Conservation (phyloP, 768 basidiomycete species). For the Lanmaoa rubissima region DNA sequence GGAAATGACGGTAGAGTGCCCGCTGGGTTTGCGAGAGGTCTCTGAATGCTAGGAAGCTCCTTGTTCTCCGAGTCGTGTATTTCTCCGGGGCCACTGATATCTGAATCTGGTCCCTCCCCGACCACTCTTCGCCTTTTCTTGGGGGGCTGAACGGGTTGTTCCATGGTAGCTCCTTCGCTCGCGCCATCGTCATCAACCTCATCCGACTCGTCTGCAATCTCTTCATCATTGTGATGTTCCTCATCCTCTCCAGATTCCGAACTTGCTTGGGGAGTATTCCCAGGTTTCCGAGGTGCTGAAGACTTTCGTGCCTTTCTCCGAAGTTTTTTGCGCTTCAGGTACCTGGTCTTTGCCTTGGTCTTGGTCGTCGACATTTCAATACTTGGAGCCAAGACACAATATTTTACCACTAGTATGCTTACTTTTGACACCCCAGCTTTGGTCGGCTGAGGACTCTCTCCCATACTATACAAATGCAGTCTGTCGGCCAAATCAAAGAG, state of each 20-base stretch:
- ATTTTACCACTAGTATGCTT: slow-evolving; percentile 7
- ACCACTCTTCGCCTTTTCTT: slow-evolving; percentile 46
- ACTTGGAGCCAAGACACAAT: background rate
- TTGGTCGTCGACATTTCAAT: slow-evolving; percentile 40
- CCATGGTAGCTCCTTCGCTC: slow-evolving; percentile 9
- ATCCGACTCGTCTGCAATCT: slow-evolving; percentile 21
- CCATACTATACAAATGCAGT: background rate
- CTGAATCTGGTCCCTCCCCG: slow-evolving; percentile 22
- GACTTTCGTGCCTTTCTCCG: slow-evolving; percentile 53
- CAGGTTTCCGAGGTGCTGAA: slow-evolving; percentile 26
- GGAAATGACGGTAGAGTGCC: slow-evolving; percentile 67
- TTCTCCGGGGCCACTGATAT: slow-evolving; percentile 1
- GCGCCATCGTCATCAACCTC: slow-evolving; percentile 13
- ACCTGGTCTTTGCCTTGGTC: slow-evolving; percentile 71
- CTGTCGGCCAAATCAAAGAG: background rate
- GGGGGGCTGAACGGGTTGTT: slow-evolving; percentile 27
- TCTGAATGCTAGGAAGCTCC: background rate
- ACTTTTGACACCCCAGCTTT: slow-evolving; percentile 17
- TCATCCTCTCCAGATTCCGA: slow-evolving; percentile 26
- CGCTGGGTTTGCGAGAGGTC: slow-evolving; percentile 16
- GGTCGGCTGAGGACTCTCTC: slow-evolving; percentile 7
- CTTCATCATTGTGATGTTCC: slow-evolving; percentile 13
- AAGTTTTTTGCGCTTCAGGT: slow-evolving; percentile 70
- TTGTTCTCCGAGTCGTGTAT: background rate
- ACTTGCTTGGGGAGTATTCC: slow-evolving; percentile 17